Evolutionary conservation across 2,329 filamentous ascomycete species (phyloP).

Genomic region (Gnomoniopsis smithogilvyi): DNA sequence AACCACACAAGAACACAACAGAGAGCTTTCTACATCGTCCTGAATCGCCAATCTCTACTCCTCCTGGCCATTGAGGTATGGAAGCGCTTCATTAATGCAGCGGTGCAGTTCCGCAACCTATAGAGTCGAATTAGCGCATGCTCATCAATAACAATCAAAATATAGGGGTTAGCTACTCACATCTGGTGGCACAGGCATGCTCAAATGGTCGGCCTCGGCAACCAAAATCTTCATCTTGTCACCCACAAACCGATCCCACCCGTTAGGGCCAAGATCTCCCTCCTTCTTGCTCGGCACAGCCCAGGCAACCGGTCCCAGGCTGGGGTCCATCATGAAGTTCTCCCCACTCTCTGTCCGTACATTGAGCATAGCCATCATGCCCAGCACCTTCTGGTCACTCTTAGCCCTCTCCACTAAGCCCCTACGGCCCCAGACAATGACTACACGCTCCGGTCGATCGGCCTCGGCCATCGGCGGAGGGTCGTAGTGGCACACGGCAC

Average conservation of each 20-base stretch:
- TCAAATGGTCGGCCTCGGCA: conserved; percentile 11
- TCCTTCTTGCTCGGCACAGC: conserved; percentile 15
- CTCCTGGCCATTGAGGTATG: conserved; percentile 7
- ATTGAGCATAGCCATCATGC: conserved; percentile 10
- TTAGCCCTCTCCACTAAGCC: conserved; percentile 12
- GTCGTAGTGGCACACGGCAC: conserved; percentile 15
- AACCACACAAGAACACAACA: background rate
- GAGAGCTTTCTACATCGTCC: background rate
- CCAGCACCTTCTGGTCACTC: conserved; percentile 14
- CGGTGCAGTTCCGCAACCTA: conserved; percentile 9
- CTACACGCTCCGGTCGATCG: conserved; percentile 5
- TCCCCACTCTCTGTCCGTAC: conserved; percentile 6
- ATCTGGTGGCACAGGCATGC: conserved; percentile 15
- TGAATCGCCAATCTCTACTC: background rate
- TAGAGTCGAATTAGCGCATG: background rate
- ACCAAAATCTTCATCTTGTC: conserved; percentile 13
- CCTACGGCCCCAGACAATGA: conserved; percentile 10
- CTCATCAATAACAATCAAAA: background rate
- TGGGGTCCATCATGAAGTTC: conserved; percentile 17
- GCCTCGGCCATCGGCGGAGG: conserved; percentile 1
- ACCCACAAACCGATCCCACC: conserved; percentile 12
- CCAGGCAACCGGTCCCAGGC: conserved; percentile 10
- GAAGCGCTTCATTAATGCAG: conserved; percentile 8
- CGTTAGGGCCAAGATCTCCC: conserved; percentile 10
- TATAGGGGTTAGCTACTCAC: background rate